phyloP scores from a whole-genome alignment of 129 eudicot species.

The Flaveria trinervia region DNA sequence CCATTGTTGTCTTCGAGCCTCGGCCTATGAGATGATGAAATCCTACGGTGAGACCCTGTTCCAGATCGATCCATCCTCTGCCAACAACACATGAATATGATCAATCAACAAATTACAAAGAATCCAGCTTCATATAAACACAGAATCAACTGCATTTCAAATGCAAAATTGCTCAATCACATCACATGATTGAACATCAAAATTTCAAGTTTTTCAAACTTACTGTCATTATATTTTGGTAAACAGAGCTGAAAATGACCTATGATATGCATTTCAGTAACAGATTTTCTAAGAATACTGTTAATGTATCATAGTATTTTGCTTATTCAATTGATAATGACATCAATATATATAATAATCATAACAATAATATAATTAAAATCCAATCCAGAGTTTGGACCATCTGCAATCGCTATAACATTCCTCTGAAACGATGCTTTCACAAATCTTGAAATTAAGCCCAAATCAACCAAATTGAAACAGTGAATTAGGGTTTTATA shows the following conservation, averaged over 20 bases:
- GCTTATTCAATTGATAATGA: slow-evolving; percentile 23
- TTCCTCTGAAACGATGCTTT: slow-evolving; percentile 27
- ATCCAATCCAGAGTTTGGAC: neutral
- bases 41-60: slow-evolving; percentile 56
- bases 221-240: neutral
- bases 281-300: slow-evolving; percentile 12
- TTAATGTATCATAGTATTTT: slow-evolving; percentile 14
- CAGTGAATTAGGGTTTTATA: neutral
- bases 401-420: slow-evolving; percentile 10
- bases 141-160: slow-evolving; percentile 12
- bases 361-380: neutral
- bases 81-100: slow-evolving; percentile 12
- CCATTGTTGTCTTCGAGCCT: slow-evolving; percentile 50
- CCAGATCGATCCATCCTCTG: slow-evolving; percentile 81
- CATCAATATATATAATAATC: neutral
- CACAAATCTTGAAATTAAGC: slow-evolving; percentile 7
- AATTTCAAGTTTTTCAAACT: neutral
- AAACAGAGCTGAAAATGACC: slow-evolving; percentile 33
- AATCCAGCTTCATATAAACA: neutral
- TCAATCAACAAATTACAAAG: neutral
- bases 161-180: slow-evolving; percentile 19
- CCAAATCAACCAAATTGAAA: neutral
- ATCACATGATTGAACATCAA: slow-evolving; percentile 10
- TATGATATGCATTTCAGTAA: slow-evolving; percentile 3
- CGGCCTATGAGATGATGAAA: slow-evolving; percentile 47